Evolutionary conservation across 169 alveolate genomes (phyloP).

Genomic region (Ichthyophthirius multifiliis): DNA sequence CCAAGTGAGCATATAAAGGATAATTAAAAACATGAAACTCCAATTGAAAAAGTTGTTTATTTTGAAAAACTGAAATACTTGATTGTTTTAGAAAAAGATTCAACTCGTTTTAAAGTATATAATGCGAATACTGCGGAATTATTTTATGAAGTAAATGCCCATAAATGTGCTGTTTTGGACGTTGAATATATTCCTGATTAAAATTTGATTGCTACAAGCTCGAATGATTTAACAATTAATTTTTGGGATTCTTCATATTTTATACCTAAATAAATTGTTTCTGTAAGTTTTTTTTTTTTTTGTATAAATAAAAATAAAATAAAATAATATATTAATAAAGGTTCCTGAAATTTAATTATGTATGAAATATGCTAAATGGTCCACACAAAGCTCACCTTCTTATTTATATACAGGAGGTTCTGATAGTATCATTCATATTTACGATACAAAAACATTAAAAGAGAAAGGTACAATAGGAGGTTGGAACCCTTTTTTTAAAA

Average conservation of each 20-base stretch:
- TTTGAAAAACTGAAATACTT: slow-evolving; percentile 70
- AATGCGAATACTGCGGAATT: slow-evolving; percentile 46
- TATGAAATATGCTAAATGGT: slow-evolving; percentile 57
- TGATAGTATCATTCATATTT: slow-evolving; percentile 68
- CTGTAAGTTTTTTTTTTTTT: slow-evolving; percentile 1
- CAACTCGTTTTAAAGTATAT: slow-evolving; percentile 66
- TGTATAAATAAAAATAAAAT: too few relatives aligned
- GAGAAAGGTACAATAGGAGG: slow-evolving; percentile 67
- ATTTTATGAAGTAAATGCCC: slow-evolving; percentile 43
- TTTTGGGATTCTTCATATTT: slow-evolving; percentile 75
- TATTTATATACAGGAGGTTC: slow-evolving; percentile 66
- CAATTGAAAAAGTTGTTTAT: slow-evolving; percentile 64
- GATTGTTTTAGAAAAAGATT: slow-evolving; percentile 74
- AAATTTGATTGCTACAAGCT: slow-evolving; percentile 71
- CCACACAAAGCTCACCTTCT: slow-evolving; percentile 33
- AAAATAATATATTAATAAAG: not conserved
- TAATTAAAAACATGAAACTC: slow-evolving; percentile 77
- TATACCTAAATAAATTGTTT: slow-evolving; percentile 60
- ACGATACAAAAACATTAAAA: slow-evolving; percentile 54
- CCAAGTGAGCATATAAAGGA: slow-evolving; percentile 67
- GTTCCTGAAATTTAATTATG: slow-evolving; percentile 74
- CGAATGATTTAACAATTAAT: slow-evolving; percentile 71
- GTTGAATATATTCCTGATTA: slow-evolving; percentile 70
- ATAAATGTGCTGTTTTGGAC: slow-evolving; percentile 71
- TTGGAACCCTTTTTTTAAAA: slow-evolving; percentile 62